These are phyloP conservation scores for Diaporthe citri DNA, from an alignment of 2,329 filamentous ascomycete genomes.

Conservation along the genomic window DNA sequence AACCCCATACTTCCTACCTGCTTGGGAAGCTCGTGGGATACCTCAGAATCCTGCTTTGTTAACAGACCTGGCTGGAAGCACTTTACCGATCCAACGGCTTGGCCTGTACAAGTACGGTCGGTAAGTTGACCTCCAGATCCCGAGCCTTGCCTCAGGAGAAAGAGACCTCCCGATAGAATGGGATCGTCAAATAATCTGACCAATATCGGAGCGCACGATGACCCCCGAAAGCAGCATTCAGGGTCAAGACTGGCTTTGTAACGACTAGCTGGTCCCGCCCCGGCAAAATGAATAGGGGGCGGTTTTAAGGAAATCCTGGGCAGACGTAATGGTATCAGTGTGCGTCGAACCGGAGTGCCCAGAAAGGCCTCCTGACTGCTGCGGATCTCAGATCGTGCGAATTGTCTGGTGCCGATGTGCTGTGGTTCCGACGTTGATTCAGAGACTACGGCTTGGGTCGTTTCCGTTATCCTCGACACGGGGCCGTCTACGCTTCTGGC, in stretches of 20 bases:
- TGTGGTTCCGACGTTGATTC: background rate
- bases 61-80: background rate
- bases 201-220: background rate
- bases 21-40: background rate
- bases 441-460: background rate
- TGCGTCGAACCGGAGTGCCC: background rate
- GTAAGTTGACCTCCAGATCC: background rate
- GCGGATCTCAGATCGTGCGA: slow-evolving; percentile 2
- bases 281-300: slow-evolving; percentile 2
- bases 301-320: slow-evolving; percentile 19
- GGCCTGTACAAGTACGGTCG: background rate
- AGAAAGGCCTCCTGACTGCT: background rate
- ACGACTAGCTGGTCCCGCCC: slow-evolving; percentile 12
- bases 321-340: slow-evolving; percentile 29
- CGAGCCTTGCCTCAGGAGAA: background rate
- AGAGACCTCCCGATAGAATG: background rate
- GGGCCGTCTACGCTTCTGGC: background rate
- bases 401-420: background rate
- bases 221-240: background rate
- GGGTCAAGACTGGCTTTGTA: background rate
- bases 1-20: background rate
- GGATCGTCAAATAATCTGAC: background rate
- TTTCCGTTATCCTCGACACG: background rate
- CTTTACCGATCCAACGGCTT: background rate
- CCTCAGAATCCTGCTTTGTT: background rate